Base-by-base conservation (phyloP, 2,329 filamentous ascomycete species). In the Paecilomyces niveus region DNA sequence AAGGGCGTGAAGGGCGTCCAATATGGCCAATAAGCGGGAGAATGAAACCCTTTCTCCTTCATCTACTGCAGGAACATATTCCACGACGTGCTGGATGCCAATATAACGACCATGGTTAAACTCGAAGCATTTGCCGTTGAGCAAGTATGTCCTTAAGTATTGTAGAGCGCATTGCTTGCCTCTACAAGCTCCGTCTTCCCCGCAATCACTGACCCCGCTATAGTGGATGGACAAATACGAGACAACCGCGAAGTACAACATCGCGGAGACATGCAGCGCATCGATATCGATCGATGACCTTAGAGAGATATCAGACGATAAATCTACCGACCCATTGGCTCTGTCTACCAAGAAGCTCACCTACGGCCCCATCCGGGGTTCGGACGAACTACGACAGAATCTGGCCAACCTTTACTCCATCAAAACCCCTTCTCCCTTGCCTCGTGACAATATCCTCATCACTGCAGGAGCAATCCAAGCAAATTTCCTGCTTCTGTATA, bases 401-500 rank as follows among this genome's bases (percentile, higher is more conserved):
- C 80, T 94, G 13, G 83, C 88, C 5, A 76, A 80, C 18, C 78
- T 89, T 3, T 90, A 90, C 68, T 85, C 84, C 3, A 78, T 80
- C 22, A 82, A 84, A 61, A 74, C 74, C 61, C 71, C 73, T 1
- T 75, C 72, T 1, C 76, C 77, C 4, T 69, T 85, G 10, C 72
- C 80, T 18, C 76, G 70, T 1, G 85, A 91, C 15, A 85, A 89
- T 65, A 81, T 96, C 49, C 73, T 95, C 56, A 86, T 93, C 59
- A 90, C 89, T 0, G 84, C 88, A 31, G 92, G 92, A 9, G 90
- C 90, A 13, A 95, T 95, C 55, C 81, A 85, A 5, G 91, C 90
- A n/a, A 96, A 96, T 68, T 90, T 91, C 65, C 76, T 94, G n/a
- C 76, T 86, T 2, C 81, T 94, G 7, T 92, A 92, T 71, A 80